Percentiles rank a stretch among this genome's conserved stretches.
Evolutionary conservation across 73 alveolate species (phyloP).

Genomic region (Stentor coeruleus): DNA sequence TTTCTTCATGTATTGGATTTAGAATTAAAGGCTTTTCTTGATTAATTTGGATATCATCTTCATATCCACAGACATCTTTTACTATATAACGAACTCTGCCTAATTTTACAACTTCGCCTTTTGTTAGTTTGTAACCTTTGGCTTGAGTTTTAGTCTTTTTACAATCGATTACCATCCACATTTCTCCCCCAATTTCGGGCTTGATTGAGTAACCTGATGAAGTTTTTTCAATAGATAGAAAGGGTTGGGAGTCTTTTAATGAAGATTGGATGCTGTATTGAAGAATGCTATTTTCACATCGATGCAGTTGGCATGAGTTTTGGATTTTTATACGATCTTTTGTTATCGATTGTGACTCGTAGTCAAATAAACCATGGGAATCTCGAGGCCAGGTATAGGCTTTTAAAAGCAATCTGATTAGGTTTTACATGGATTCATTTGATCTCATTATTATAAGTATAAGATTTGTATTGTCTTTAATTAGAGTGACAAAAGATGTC

Average conservation of each 20-base stretch:
- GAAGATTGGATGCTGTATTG: neutral
- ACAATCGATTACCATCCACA: neutral
- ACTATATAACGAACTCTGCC: constrained; percentile 51
- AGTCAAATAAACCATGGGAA: constrained; percentile 65
- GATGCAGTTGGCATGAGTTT: neutral
- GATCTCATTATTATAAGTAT: too few relatives aligned
- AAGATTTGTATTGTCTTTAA: too few relatives aligned
- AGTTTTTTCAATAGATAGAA: neutral
- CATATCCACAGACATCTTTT: constrained; percentile 25
- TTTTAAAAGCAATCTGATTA: too few relatives aligned
- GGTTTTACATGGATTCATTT: too few relatives aligned
- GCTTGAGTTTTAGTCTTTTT: neutral
- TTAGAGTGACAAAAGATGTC: too few relatives aligned
- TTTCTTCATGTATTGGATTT: neutral
- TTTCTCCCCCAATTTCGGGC: neutral
- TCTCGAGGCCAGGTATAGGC: constrained; percentile 55
- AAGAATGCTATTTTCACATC: neutral
- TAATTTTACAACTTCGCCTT: constrained; percentile 37
- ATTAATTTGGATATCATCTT: neutral
- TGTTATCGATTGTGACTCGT: constrained; percentile 26
- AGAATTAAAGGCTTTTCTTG: neutral
- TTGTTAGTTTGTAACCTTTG: constrained; percentile 34
- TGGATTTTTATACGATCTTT: neutral
- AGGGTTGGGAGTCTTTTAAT: neutral
- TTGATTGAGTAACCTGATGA: neutral